Evolutionary conservation across 768 basidiomycete species (phyloP), one percentile per base, ranked within the genome.

Genomic region (Rhizopogon roseolus): DNA sequence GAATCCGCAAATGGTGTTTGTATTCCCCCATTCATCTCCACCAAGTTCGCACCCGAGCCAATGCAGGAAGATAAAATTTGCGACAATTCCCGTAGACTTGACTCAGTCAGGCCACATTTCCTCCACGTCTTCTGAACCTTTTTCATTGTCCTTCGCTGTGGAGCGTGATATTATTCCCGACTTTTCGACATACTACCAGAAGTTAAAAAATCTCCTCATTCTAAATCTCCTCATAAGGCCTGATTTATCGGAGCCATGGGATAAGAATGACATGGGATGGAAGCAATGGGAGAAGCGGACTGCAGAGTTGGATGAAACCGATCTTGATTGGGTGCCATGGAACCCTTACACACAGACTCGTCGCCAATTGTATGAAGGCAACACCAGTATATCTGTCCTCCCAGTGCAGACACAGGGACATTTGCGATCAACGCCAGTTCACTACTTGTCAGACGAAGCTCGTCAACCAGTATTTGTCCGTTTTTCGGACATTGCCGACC

Each of bases 291-390:
- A 29, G 28, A 29, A 8, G 8, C 28, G 7, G 28, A 29, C 8
- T 9, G 22, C 19, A 16, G 25, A n/a, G 17, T 11, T 37, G 14
- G 52, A 54, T 16, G 37, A 29, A 10, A 45, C 6, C 2, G 43
- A 46, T 22, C 39, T 48, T 25, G 45, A 54, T 22, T 54, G 53
- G 53, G 44, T 54, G n/a, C 53, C 53, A 6, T 41, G 34, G 44
- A 25, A 13, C 32, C 37, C 22, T 22, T 22, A 22, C 22, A 22
- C 17, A 13, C 11, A n/a, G 22, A 52, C 19, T 14, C 29, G 11
- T 17, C 32, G 10, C 32, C 28, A 19, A 10, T 8, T 11, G 5
- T 28, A 37, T 16, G 6, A 8, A 8, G 42, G 42, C 11, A 19
- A 39, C 1, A 16, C 19, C 36, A 16, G 34, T 46, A 17, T 54